Base-by-base conservation (phyloP, 148 eudicot species). In the Drosera capensis region DNA sequence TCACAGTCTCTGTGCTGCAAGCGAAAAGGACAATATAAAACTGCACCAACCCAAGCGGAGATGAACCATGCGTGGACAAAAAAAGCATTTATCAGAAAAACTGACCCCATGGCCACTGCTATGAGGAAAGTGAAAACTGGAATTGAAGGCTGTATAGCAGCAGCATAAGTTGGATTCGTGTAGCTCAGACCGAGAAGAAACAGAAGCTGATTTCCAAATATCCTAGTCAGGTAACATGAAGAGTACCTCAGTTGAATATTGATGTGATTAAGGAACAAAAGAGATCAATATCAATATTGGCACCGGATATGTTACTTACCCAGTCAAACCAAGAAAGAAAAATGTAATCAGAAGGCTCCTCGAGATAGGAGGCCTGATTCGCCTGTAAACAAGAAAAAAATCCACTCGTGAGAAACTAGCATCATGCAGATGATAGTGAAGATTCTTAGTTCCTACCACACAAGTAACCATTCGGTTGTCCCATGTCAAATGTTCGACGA, bases 1-100 rank as follows among this genome's bases (percentile, higher is more conserved):
- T 90, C 66, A 90, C 75, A 21, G 80, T 84, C 73, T 90, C 97
- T 90, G 95, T 78, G 66, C 97, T 90, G 97, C 73, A 88, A 62
- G 69, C 46, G 66, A 64, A 48, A 67, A 25, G 19, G 16, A 23
- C 39, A 45, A 46, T 8, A 20, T 5, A 11, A 19, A 40, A 14
- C 15, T 42, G 43, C 23, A 38, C 21, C 23, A 17, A 41, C 5
- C 23, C 13, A 18, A 3, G 23, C 8, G 2, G 8, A 11, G 23
- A 41, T 17, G 23, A 17, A 20, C 18, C 4, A 39, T 13, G 1
- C 14, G 20, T 3, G 20, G 21, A 41, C 7, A 4, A 39, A 41
- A 51, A 42, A 30, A 25, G 22, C 37, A 40, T 29, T 48, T 8
- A 56, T 50, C 28, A 7, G n/a, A n/a, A n/a, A n/a, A 58, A 72